These are phyloP conservation scores for Paragyromitra xinjiangensis DNA, from an alignment of 495 filamentous ascomycete species.

Conservation along the genomic window DNA sequence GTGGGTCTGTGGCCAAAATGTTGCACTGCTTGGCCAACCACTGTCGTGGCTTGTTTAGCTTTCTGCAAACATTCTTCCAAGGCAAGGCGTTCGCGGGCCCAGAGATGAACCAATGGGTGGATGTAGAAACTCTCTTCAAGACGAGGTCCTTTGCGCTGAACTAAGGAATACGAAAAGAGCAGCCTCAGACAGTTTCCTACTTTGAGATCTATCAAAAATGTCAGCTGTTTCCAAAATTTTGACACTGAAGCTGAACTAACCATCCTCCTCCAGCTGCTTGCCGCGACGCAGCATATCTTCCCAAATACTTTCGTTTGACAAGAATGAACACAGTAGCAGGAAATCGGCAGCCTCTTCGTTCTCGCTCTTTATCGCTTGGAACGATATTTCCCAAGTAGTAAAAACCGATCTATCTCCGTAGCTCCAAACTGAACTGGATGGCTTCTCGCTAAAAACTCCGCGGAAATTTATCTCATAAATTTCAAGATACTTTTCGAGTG, in stretches of 20 bases:
- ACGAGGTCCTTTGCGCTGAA: background rate
- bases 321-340: slow-evolving; percentile 38
- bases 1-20: no score
- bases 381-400: slow-evolving; percentile 43
- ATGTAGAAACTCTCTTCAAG: slow-evolving; percentile 12
- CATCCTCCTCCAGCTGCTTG: background rate
- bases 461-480: slow-evolving; percentile 8
- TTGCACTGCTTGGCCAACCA: background rate
- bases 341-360: slow-evolving; percentile 16
- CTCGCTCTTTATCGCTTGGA: slow-evolving; percentile 20
- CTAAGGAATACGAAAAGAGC: slow-evolving; percentile 32
- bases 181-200: background rate
- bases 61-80: background rate
- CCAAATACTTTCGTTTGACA: slow-evolving; percentile 32
- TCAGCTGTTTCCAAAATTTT: background rate
- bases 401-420: slow-evolving; percentile 11
- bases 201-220: background rate
- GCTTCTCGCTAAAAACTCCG: background rate
- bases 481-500: slow-evolving; percentile 19
- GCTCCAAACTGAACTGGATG: background rate
- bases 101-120: slow-evolving; percentile 21
- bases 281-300: slow-evolving; percentile 39
- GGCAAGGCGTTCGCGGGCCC: slow-evolving; percentile 16
- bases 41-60: background rate
- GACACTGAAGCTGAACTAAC: slow-evolving; percentile 1